Evolutionary conservation across 225 moss, liverwort and hornwort species (phyloP).

Genomic region (Physcomitrium patens): DNA sequence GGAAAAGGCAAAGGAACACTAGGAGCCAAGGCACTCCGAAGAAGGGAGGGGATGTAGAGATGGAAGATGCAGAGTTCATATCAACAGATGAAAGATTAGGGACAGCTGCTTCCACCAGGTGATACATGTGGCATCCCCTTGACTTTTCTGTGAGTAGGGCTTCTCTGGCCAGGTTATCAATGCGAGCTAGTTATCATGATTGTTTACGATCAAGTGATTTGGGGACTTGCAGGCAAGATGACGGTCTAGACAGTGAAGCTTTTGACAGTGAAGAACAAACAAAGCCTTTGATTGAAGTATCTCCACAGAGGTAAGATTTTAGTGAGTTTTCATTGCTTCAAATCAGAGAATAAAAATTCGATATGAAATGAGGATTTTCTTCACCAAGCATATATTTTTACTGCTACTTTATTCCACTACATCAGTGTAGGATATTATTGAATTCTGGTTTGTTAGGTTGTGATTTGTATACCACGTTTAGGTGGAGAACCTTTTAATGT

Average conservation of each 20-base stretch:
- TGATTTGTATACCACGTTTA: neutral
- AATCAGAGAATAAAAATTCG: neutral
- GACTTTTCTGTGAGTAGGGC: too few relatives aligned
- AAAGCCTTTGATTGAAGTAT: slow-evolving; percentile 49
- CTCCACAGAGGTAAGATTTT: slow-evolving; percentile 61
- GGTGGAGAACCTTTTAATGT: neutral
- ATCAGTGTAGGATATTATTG: neutral
- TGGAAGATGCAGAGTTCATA: slow-evolving; percentile 33
- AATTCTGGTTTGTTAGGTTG: neutral
- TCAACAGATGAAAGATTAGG: slow-evolving; percentile 27
- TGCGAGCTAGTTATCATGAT: neutral
- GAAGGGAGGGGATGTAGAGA: slow-evolving; percentile 31
- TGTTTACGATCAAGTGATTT: slow-evolving; percentile 6
- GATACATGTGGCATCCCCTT: slow-evolving; percentile 17
- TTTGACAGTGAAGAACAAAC: slow-evolving; percentile 32
- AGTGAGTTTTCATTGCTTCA: slow-evolving; percentile 1
- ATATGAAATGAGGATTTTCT: neutral
- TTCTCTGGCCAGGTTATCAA: slow-evolving; percentile 1
- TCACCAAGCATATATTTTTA: neutral
- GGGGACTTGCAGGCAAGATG: slow-evolving; percentile 40
- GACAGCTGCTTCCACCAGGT: slow-evolving; percentile 27
- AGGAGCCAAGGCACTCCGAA: slow-evolving; percentile 39
- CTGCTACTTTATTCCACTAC: neutral
- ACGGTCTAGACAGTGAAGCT: slow-evolving; percentile 24
- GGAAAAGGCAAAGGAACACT: slow-evolving; percentile 47